Evolutionary conservation across 176 grass and related monocot species (phyloP), one percentile per base, ranked within the genome.

Genomic region (Guadua angustifolia): DNA sequence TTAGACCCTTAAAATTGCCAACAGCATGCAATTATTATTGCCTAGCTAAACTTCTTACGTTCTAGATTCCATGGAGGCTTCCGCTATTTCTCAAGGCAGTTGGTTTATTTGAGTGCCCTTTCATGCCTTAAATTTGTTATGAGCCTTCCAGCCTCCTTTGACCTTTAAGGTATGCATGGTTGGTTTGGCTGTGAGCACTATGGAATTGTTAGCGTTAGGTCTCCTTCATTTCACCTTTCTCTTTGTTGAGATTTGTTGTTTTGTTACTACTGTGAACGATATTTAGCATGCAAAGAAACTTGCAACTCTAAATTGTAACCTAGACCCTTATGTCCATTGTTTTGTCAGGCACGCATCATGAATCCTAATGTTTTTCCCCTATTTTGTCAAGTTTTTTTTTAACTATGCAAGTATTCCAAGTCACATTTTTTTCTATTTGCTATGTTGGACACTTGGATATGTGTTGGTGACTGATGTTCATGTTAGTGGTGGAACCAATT

Each of bases 281-380:
- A 50, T 29, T 66, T 66, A 64, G 10, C 26, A 49, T 66, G 44
- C 3, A 46, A 66, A 79, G 43, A 66, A 51, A 79, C 18, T 66
- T 15, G 11, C 19, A 1, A 18, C n/a, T 42, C 12, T n/a, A 66
- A 51, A 11, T 36, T 81, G 11, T 32, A 35, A 66, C 6, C 1
- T 82, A 13, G 36, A 39, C 33, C 45, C 56, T 50, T 69, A 51
- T 9, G 45, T 10, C 7, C 12, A 39, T 71, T 75, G 4, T 53
- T 36, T 44, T 58, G n/a, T 49, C 5, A 77, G 45, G 64, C 19
- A 66, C 6, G 7, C 12, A 56, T 51, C 69, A 32, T 35, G n/a
- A 80, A 32, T n/a, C 21, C 17, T 66, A 17, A 68, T 57, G 32
- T 61, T 82, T 69, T 63, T 40, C 10, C 13, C 15, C 47, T 65